Base-by-base conservation (phyloP, 1,284 basidiomycete genomes). In the Lentinus polychrous region DNA sequence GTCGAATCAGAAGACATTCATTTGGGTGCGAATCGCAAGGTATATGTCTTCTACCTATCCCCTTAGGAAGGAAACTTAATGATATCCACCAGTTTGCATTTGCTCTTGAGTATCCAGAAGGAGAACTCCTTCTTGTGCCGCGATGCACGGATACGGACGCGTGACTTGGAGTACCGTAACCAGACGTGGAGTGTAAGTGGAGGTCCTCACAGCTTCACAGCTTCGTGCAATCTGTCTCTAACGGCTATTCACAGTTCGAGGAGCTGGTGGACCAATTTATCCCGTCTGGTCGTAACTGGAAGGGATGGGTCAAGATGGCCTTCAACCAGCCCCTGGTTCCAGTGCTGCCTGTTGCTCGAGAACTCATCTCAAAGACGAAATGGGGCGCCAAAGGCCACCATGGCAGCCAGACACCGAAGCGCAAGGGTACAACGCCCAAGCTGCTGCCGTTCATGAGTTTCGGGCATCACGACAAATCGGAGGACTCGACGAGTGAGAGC, bases 251-350 rank as follows among this genome's bases (percentile, higher is more conserved):
- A 51, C 67, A 90, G 75, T 91, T 91, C 55, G 85, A 91, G 62
- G 89, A 93, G 52, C 61, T 94, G 31, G 83, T 91, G 14, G 81
- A 90, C 55, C 83, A 88, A 57, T 88, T 87, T 59, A 80, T 88
- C 52, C 85, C 86, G 1, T 83, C 82, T 2, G 78, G 85, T 54
- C 80, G 78, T 60, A 82, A 80, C 43, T 86, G 85, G 85, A 76
- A 75, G 60, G 84, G 84, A 5, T 88, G 85, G 86, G 75, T 92
- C 43, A 89, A 86, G 63, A 82, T 85, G 71, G 89, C 83, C 8
- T 83, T 87, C 66, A 80, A 86, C 50, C 86, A 84, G 57, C 84
- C 82, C 20, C 67, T 86, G 12, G 71, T 87, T 6, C 84, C 85
- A 17, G 82, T 87, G 3, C 69, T 87, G 10, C 83, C 84, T 4